Percentiles rank a stretch among this genome's conserved stretches.
phyloP scores from a whole-genome alignment of 768 basidiomycete species.

The Hemileccinum impolitum region DNA sequence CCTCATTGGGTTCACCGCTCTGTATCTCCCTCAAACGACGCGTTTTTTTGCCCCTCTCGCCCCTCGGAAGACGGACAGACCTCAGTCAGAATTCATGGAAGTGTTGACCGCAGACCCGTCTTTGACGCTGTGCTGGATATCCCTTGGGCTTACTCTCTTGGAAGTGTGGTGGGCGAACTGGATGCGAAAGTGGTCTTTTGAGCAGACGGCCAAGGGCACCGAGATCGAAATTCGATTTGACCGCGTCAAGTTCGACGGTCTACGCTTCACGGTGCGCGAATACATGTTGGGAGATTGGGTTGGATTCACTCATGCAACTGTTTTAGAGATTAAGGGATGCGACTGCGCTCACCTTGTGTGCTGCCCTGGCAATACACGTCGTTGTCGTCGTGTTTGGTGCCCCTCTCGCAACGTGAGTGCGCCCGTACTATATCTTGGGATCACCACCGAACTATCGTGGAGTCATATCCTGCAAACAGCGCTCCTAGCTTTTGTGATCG shows the following conservation, averaged over 20 bases:
- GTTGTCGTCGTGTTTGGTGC: constrained; percentile 72
- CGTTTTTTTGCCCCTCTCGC: constrained; percentile 40
- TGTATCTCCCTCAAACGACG: constrained; percentile 68
- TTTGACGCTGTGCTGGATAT: constrained; percentile 55
- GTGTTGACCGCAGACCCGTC: constrained; percentile 60
- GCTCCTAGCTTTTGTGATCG: constrained; percentile 64
- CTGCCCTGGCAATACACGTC: constrained; percentile 45
- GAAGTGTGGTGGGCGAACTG: constrained; percentile 74
- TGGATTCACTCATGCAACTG: neutral
- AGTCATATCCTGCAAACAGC: constrained; percentile 62
- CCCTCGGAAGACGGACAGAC: constrained; percentile 46
- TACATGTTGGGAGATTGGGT: neutral
- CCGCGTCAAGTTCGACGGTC: constrained; percentile 36
- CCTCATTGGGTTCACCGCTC: constrained; percentile 60
- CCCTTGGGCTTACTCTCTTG: constrained; percentile 49
- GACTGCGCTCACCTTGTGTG: constrained; percentile 47
- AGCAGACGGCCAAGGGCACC: constrained; percentile 37
- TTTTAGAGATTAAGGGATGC: constrained; percentile 51
- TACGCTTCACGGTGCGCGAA: constrained; percentile 39
- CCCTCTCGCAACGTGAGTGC: constrained; percentile 54
- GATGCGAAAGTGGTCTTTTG: constrained; percentile 57
- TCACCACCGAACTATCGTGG: constrained; percentile 1
- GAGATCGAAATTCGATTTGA: constrained; percentile 43
- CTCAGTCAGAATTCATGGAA: constrained; percentile 69
- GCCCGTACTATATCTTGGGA: neutral